Evolutionary conservation across 768 basidiomycete genomes (phyloP).

Genomic region (Goffeauzyma gilvescens): DNA sequence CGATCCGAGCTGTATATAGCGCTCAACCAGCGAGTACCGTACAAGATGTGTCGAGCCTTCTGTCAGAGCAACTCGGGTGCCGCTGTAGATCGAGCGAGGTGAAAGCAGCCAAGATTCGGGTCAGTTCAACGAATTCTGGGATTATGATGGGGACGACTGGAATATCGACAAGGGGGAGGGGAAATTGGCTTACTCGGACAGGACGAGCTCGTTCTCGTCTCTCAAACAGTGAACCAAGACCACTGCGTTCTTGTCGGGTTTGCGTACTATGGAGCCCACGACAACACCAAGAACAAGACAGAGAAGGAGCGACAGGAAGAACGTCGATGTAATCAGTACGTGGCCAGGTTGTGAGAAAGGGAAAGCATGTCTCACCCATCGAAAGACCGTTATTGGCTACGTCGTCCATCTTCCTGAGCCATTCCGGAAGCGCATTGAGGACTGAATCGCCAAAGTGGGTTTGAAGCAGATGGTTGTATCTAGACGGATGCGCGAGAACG

Average conservation of each 20-base stretch:
- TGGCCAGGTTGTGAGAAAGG: neutral
- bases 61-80: constrained; percentile 50
- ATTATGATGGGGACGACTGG: neutral
- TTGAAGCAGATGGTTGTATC: constrained; percentile 58
- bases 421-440: constrained; percentile 59
- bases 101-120: neutral
- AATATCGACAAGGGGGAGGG: neutral
- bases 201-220: constrained; percentile 38
- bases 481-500: no score
- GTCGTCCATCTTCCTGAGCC: constrained; percentile 63
- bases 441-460: constrained; percentile 62
- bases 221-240: constrained; percentile 65
- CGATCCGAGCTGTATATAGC: constrained; percentile 28
- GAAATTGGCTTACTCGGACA: constrained; percentile 32
- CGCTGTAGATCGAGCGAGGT: constrained; percentile 35
- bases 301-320: neutral
- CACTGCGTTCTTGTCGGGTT: constrained; percentile 54
- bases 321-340: neutral
- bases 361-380: constrained; percentile 26
- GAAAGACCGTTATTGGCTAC: constrained; percentile 54
- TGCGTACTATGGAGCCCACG: constrained; percentile 40
- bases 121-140: neutral
- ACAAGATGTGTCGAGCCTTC: constrained; percentile 66
- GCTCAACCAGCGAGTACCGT: constrained; percentile 54
- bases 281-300: constrained; percentile 5